A percentile compares a stretch with the other conserved stretches of the same genome.
Evolutionary conservation across 139 green algal genomes (phyloP).

Genomic region (Closterium sp.): DNA sequence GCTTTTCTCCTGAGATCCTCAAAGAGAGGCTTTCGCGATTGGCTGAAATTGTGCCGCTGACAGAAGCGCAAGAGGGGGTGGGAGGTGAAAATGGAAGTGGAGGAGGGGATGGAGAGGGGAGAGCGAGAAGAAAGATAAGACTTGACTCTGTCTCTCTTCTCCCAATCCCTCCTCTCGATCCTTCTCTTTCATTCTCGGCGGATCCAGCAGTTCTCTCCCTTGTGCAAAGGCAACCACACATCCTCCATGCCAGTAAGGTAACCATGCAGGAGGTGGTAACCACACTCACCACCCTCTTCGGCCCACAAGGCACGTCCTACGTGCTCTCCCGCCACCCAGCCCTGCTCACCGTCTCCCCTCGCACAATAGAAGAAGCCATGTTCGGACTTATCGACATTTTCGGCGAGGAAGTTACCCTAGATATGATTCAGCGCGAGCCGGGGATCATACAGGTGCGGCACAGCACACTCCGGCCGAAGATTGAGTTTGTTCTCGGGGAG

Average conservation of each 20-base stretch:
- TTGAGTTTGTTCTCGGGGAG: neutral
- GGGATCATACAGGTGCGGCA: neutral
- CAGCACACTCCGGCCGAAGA: neutral
- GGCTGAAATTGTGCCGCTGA: neutral
- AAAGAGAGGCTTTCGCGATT: neutral
- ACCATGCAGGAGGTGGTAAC: neutral
- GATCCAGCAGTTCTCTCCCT: neutral
- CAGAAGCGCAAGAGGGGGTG: neutral
- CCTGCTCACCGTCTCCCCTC: neutral
- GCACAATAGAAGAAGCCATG: neutral
- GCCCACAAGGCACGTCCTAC: neutral
- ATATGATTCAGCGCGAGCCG: neutral
- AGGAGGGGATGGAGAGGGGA: neutral
- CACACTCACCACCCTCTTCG: neutral
- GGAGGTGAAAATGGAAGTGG: neutral
- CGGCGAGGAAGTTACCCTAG: neutral
- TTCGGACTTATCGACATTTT: neutral
- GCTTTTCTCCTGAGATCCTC: neutral
- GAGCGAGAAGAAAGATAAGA: neutral
- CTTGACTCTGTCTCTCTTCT: neutral
- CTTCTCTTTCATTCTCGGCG: neutral
- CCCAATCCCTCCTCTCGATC: neutral
- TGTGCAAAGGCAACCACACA: neutral
- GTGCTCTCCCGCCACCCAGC: neutral
- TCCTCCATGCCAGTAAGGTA: neutral